Conservation (phyloP, 1,139 yeast genomes). For the Debaryomyces psychrophilus region DNA sequence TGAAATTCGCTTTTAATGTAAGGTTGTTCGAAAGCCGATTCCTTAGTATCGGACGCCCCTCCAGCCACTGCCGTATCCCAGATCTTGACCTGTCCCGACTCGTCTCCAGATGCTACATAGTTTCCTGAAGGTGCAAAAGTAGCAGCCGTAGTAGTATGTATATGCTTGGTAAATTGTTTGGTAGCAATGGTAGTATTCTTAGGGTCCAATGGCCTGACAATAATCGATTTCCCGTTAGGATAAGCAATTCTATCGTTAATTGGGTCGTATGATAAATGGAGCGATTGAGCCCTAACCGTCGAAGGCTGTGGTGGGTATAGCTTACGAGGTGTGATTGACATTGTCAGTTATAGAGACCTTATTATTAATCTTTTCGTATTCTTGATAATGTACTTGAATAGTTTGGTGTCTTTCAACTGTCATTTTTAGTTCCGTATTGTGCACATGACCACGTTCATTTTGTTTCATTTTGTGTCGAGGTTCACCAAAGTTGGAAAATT, state of each 20-base stretch:
- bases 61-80: conserved; percentile 64
- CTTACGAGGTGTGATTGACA: conserved; percentile 33
- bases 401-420: not conserved
- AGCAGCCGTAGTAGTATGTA: conserved; percentile 74
- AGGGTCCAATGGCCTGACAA: conserved; percentile 64
- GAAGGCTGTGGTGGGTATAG: conserved; percentile 76
- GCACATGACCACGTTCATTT: conserved; percentile 4
- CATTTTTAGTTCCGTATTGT: not conserved
- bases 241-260: conserved; percentile 73
- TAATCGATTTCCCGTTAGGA: conserved; percentile 79
- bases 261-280: conserved; percentile 74
- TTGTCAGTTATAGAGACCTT: conserved; percentile 10
- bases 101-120: conserved; percentile 92
- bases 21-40: conserved; percentile 46
- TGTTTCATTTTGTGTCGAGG: conserved; percentile 8
- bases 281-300: conserved; percentile 70
- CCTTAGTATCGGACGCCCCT: conserved; percentile 18
- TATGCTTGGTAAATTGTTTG: conserved; percentile 74
- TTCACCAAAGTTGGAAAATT: conserved; percentile 10
- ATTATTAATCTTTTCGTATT: not conserved
- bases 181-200: conserved; percentile 38
- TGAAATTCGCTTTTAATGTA: conserved; percentile 79
- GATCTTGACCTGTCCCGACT: conserved; percentile 79
- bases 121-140: conserved; percentile 87
- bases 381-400: not conserved